A percentile compares a stretch with the other conserved stretches of the same genome.
Evolutionary conservation across 306 rosid species (phyloP).

Genomic region (Prunus davidiana): DNA sequence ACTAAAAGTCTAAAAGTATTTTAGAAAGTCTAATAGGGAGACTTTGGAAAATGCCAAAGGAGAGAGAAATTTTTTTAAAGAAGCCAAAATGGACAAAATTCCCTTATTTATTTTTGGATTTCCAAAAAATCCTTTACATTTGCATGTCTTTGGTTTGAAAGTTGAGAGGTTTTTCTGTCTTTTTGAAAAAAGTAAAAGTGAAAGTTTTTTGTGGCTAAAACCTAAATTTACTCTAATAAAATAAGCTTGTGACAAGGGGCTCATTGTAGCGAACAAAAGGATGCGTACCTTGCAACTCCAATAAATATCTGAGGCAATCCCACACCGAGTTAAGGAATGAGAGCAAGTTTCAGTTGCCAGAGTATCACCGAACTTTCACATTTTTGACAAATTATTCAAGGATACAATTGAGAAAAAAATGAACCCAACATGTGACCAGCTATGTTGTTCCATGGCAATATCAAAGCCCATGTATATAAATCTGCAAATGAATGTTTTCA

Average conservation of each 20-base stretch:
- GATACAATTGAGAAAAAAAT: constrained; percentile 99
- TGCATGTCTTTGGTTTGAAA: too few relatives aligned
- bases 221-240: neutral
- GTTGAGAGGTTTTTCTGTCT: too few relatives aligned
- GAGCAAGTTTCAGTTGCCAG: constrained; percentile 17
- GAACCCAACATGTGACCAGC: constrained; percentile 99
- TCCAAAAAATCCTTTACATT: too few relatives aligned
- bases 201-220: too few relatives aligned
- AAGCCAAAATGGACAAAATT: too few relatives aligned
- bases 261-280: constrained; percentile 15
- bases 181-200: too few relatives aligned
- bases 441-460: constrained; percentile 97
- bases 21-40: neutral
- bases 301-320: constrained; percentile 70
- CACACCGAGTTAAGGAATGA: constrained; percentile 45
- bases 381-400: constrained; percentile 29
- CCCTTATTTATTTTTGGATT: too few relatives aligned
- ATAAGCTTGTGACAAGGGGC: constrained; percentile 15
- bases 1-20: neutral
- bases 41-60: too few relatives aligned
- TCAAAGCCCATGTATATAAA: constrained; percentile 99
- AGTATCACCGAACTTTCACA: constrained; percentile 18
- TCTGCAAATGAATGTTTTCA: constrained; percentile 43
- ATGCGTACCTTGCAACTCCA: constrained; percentile 78
- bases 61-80: too few relatives aligned